phyloP scores from a whole-genome alignment of 2,329 filamentous ascomycete genomes.

The Cordyceps tenuipes region DNA sequence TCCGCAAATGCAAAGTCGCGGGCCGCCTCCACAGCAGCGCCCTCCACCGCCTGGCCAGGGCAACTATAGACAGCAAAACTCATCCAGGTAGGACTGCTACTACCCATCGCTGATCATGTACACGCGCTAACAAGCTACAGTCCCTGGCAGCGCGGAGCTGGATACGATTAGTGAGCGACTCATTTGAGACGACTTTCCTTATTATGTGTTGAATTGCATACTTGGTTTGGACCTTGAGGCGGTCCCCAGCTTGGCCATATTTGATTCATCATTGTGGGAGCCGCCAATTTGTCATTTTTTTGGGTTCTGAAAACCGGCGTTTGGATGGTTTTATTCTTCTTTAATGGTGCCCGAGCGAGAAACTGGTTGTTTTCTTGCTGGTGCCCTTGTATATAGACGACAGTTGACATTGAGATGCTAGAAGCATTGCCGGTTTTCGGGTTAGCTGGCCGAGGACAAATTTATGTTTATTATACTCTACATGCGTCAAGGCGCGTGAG shows the following conservation, averaged over 20 bases:
- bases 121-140: constrained; percentile 20
- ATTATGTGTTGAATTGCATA: constrained; percentile 5
- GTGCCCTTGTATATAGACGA: constrained; percentile 5
- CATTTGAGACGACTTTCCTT: constrained; percentile 8
- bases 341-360: not conserved
- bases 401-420: constrained; percentile 2
- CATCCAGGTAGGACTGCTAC: constrained; percentile 25
- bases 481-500: too few species aligned
- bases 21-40: constrained; percentile 20
- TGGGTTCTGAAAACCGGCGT: not conserved
- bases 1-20: constrained; percentile 4
- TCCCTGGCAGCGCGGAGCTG: constrained; percentile 38
- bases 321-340: not conserved
- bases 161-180: constrained; percentile 29
- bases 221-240: not conserved
- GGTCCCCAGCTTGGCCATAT: not conserved
- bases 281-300: not conserved
- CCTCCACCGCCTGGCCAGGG: constrained; percentile 13
- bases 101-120: not conserved
- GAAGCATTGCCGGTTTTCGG: not conserved
- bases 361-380: not conserved
- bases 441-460: not conserved
- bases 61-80: constrained; percentile 29
- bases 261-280: not conserved
- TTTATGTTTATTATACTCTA: not conserved